A percentile compares a stretch with the other conserved stretches of the same genome.
These are phyloP conservation scores for Powellomyces hirtus DNA, from an alignment of 192 early-diverging fungal genomes.

Conservation along the genomic window DNA sequence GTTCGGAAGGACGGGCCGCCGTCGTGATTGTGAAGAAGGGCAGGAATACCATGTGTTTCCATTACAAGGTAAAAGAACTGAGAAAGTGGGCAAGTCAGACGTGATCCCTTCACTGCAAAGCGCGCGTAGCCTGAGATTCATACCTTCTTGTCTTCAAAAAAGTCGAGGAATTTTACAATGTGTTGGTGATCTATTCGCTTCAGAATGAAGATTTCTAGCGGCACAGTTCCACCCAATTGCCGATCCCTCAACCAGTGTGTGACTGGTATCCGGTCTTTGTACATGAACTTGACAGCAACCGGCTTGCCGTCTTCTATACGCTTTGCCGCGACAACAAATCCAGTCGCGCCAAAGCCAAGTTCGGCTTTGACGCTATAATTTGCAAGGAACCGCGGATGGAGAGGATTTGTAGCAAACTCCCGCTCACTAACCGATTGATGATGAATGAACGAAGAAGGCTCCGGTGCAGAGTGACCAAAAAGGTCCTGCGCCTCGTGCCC, in stretches of 20 bases:
- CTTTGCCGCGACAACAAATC: slow-evolving; percentile 61
- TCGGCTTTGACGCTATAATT: slow-evolving; percentile 32
- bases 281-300: slow-evolving; percentile 61
- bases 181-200: slow-evolving; percentile 43
- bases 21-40: not conserved
- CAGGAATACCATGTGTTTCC: slow-evolving; percentile 28
- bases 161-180: slow-evolving; percentile 57
- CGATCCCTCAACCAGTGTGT: slow-evolving; percentile 14
- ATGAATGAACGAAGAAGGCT: not conserved
- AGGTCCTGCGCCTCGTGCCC: not conserved
- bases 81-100: not conserved
- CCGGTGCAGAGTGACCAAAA: slow-evolving; percentile 5
- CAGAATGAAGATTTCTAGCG: slow-evolving; percentile 75
- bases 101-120: not conserved
- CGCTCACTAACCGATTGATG: slow-evolving; percentile 9
- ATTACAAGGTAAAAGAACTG: slow-evolving; percentile 47
- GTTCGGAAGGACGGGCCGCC: not conserved
- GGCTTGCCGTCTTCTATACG: slow-evolving; percentile 46
- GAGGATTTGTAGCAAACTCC: slow-evolving; percentile 13
- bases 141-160: slow-evolving; percentile 68
- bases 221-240: slow-evolving; percentile 40
- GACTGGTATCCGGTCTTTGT: slow-evolving; percentile 33
- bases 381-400: slow-evolving; percentile 21
- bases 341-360: slow-evolving; percentile 74
- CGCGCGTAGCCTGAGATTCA: slow-evolving; percentile 42